Evolutionary conservation across 2,329 filamentous ascomycete genomes (phyloP), one percentile per base, ranked within the genome.

Genomic region (Ceratocystis cacaofunesta): DNA sequence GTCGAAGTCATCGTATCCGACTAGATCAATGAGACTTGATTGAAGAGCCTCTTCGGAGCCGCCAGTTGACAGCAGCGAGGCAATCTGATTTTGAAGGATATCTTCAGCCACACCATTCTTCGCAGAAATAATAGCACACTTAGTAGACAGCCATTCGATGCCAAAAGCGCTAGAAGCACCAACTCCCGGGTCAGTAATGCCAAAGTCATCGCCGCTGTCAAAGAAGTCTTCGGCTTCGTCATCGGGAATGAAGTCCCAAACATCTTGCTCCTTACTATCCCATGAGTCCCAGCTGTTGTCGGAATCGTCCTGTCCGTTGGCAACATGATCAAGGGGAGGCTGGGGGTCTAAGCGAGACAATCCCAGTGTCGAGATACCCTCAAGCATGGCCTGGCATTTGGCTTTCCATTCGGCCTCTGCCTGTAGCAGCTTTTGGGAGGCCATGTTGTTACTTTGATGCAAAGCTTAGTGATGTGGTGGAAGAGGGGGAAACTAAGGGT

Each of bases 1-100:
- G 69, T 99, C 92, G 19, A 99, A 79, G 72, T 97, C 90, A 70
- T 94, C 91, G 71, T 92, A 97, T 0, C 95, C 94, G 68, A 99
- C 80, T 55, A 96, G 83, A 70, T 99, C 94, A 0, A 89, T 90
- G 44, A 99, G 80, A 50, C 87, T 85, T 72, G 91, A 92, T 74
- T 97, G 92, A n/a, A 97, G 78, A 74, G 95, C 90, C 66, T 95
- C 89, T 66, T 96, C 88, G 41, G 83, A 80, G 57, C 74, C 76
- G n/a, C 77, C 76, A 3, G 90, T 89, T 6, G 81, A 81, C 44
- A 99, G 75, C 2, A 92, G 80, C 4, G 89, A 87, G 48, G 85
- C 76, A 44, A 97, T 83, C 73, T 96, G 91, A 65, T 87, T 83
- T 68, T 88, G 81, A 50, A 97, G 80, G n/a, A 88, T 85, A 25